phyloP scores from a whole-genome alignment of 2,329 filamentous ascomycete species.

The Ambrosiella beaveri region DNA sequence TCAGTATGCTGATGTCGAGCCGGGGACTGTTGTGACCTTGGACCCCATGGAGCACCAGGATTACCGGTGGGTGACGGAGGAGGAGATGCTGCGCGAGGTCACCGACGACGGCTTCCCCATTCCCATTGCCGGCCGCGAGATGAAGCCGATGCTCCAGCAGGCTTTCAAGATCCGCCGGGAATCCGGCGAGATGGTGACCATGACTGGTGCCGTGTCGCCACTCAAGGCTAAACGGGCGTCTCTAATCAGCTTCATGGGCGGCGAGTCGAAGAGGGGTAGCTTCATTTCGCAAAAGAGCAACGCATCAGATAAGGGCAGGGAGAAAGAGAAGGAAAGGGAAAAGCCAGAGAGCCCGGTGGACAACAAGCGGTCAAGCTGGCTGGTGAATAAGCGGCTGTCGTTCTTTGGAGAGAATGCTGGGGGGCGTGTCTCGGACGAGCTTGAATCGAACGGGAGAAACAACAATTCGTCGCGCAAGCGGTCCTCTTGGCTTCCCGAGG shows the following conservation, averaged over 20 bases:
- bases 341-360: no score
- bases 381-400: background rate
- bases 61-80: slow-evolving; percentile 24
- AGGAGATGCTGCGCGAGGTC: slow-evolving; percentile 19
- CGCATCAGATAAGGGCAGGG: background rate
- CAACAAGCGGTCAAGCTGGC: background rate
- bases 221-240: background rate
- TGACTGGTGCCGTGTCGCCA: background rate
- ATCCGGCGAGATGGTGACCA: slow-evolving; percentile 4
- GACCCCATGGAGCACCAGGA: slow-evolving; percentile 27
- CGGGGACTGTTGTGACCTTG: slow-evolving; percentile 17
- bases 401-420: background rate
- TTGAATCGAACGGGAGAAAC: background rate
- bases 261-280: background rate
- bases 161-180: slow-evolving; percentile 11
- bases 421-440: background rate
- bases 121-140: slow-evolving; percentile 17
- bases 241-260: background rate
- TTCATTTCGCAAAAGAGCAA: background rate
- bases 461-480: background rate
- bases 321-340: background rate
- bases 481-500: background rate
- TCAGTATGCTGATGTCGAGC: slow-evolving; percentile 20
- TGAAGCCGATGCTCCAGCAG: slow-evolving; percentile 12
- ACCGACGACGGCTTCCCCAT: slow-evolving; percentile 18